Base-by-base conservation (phyloP, 2,329 filamentous ascomycete genomes). In the Ophiocordyceps camponoti-floridani region DNA sequence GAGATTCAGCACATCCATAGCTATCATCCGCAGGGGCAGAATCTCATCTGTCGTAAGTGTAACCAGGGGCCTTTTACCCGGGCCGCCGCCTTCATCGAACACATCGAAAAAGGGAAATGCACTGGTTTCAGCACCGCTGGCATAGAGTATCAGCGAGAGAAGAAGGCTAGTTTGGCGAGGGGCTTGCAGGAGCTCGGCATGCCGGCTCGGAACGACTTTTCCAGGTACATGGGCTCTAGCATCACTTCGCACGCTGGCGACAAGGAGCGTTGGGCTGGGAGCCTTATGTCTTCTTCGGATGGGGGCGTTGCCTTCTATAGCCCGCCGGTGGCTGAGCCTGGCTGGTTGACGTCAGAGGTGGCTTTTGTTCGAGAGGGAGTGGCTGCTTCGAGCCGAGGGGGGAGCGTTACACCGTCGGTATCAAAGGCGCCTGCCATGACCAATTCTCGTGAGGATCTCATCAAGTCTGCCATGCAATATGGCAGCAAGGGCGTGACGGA, bases 21-120 rank as follows among this genome's bases (percentile, higher is more conserved):
- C 37, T 41, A 16, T 43, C 38, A 41, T 46, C 58, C 59, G 6
- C 49, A 59, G 12, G 50, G 56, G 16, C 65, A 70, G 44, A 47
- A 62, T 2, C 58, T 75, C 1, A 42, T 49, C 3, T 75, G 72
- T 42, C 68, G 69, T 1, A 70, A 65, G 26, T 75, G 72, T 47
- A 43, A 52, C 0, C 47, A 52, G 1, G 56, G 51, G 2, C 54
- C 54, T 1, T 73, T 70, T 45, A 42, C 30, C 0, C 56, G 59
- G 1, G 55, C 66, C 0, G 57, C 60, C 1, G 48, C 43, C 0
- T 60, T 72, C 33, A 61, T 73, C 44, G 35, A 47, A 1, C 72
- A 75, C 43, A 58, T 75, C 4, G 69, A 75, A 52, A 49, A 49
- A 2, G 52, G 58, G 23, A 45, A 59, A 1, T 75, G 72, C 48